A percentile compares a stretch with the other conserved stretches of the same genome.
Evolutionary conservation across 169 alveolate genomes (phyloP).

Genomic region (Cryptosporidium bovis): DNA sequence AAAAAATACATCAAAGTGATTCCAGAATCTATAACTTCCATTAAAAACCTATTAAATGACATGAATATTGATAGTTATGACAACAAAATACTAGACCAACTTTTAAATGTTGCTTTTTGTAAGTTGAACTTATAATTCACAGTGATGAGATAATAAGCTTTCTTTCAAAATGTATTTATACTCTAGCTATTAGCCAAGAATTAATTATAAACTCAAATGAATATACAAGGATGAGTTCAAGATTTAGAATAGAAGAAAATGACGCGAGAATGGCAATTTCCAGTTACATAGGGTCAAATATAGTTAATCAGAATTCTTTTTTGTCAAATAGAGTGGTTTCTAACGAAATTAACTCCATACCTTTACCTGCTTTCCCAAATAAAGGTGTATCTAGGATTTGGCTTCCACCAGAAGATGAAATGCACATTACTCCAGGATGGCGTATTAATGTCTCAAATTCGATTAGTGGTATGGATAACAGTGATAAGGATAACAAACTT

Average conservation of each 20-base stretch:
- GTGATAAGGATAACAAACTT: conserved; percentile 2
- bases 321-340: conserved; percentile 21
- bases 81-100: conserved; percentile 22
- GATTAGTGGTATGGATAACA: neutral
- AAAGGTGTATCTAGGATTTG: conserved; percentile 62
- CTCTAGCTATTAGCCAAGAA: conserved; percentile 48
- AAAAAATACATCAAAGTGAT: conserved; percentile 22
- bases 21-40: conserved; percentile 52
- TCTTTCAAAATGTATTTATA: neutral
- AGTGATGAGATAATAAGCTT: neutral
- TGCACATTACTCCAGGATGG: conserved; percentile 66
- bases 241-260: conserved; percentile 32
- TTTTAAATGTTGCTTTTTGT: conserved; percentile 42
- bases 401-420: conserved; percentile 52
- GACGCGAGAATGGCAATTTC: conserved; percentile 61
- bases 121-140: neutral
- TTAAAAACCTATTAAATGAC: conserved; percentile 19
- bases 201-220: conserved; percentile 54
- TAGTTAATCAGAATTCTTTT: conserved; percentile 35
- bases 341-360: conserved; percentile 59
- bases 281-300: conserved; percentile 8
- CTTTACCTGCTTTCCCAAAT: conserved; percentile 49
- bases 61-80: conserved; percentile 57
- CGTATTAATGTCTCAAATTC: neutral
- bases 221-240: conserved; percentile 57